A percentile compares a stretch with the other conserved stretches of the same genome.
phyloP scores from a whole-genome alignment of 345 rosid genomes.

The Camelina laxa region DNA sequence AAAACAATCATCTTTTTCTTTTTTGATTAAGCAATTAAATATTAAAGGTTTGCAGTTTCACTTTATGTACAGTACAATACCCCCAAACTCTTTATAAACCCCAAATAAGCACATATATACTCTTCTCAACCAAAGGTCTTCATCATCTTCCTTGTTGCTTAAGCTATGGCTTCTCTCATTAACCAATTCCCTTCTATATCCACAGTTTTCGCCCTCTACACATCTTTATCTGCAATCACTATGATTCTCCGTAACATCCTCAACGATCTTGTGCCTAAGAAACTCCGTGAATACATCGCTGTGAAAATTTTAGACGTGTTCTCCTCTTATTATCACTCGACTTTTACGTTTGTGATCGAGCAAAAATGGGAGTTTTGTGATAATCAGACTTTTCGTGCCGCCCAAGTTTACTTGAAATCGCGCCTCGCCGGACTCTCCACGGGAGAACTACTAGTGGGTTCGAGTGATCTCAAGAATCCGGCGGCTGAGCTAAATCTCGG shows the following conservation, averaged over 20 bases:
- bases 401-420: constrained; percentile 29
- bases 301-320: constrained; percentile 11
- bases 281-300: constrained; percentile 30
- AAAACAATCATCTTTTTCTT: too few species aligned
- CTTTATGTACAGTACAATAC: too few species aligned
- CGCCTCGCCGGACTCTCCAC: constrained; percentile 34
- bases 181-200: constrained; percentile 41
- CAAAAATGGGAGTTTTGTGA: constrained; percentile 28
- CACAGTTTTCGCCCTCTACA: constrained; percentile 34
- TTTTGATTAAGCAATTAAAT: not conserved
- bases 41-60: not conserved
- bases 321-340: constrained; percentile 33
- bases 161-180: constrained; percentile 31
- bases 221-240: constrained; percentile 39
- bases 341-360: constrained; percentile 44
- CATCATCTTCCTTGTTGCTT: not conserved
- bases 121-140: not conserved
- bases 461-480: constrained; percentile 39
- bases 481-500: constrained; percentile 30
- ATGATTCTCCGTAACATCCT: constrained; percentile 37
- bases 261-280: constrained; percentile 38
- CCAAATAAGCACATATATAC: not conserved
- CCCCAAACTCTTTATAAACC: not conserved
- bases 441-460: constrained; percentile 35
- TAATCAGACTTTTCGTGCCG: constrained; percentile 42